Base-by-base conservation (phyloP, 805 yeast genomes). In the Metschnikowia sp. region DNA sequence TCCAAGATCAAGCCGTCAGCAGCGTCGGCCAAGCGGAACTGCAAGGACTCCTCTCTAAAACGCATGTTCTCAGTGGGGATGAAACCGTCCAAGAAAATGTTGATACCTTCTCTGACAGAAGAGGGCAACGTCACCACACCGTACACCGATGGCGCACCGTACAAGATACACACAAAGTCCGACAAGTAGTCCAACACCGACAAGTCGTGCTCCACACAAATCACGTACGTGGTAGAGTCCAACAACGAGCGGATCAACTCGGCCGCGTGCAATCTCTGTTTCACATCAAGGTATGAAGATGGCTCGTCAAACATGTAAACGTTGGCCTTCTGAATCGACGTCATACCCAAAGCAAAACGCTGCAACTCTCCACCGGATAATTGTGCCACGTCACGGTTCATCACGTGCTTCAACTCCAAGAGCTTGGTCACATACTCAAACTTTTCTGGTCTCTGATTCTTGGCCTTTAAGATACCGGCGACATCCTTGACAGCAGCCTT, bases 231-330 rank as follows among this genome's bases (percentile, higher is more conserved):
- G 40, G 90, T 81, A 40, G 92, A 81, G 48, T 72, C 77, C 61
- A 94, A 76, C 56, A 94, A 74, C 15, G 94, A 83, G 72, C 99
- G 85, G 60, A 94, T 94, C 64, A 89, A 86, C 68, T 82, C 83
- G 49, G 99, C 99, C 48, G 99, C 99, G 61, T 94, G 87, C 70
- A 94, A 81, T 82, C 99, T 92, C 75, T 94, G 99, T 74, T 94
- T 94, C 57, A 94, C 98, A 79, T 94, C 99, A 69, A 94, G 76
- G 73, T 94, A 94, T 10, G 99, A 94, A 15, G 98, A 91, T 40
- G 99, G 99, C 76, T 94, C 99, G 74, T 94, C 99, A 70, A 94
- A 94, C 99, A 94, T 94, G 74, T 94, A 94, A 39, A 94, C 98
- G 59, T 89, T 87, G 48, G 98, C 98, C 31, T 75, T 76, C 73